These are phyloP conservation scores for Puccinellia tenuiflora DNA, from an alignment of 176 grass and related monocot species.

Conservation along the genomic window DNA sequence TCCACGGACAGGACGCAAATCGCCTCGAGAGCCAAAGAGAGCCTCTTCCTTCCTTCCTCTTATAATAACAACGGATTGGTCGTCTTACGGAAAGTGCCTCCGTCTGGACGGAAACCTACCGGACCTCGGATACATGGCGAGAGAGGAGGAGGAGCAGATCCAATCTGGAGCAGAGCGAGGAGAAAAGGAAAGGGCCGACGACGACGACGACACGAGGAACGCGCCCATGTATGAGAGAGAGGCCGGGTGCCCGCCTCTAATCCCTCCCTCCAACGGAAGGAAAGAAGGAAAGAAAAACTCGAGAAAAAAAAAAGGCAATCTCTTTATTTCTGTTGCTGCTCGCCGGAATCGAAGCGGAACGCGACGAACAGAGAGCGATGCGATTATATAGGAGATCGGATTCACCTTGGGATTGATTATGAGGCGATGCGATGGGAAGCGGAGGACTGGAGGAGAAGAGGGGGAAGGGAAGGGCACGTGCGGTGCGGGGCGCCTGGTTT, in stretches of 20 bases:
- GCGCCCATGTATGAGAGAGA: neutral
- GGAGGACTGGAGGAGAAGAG: too few species aligned
- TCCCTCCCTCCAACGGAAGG: neutral
- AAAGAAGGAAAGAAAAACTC: neutral
- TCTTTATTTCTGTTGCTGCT: neutral
- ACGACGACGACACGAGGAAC: conserved; percentile 21
- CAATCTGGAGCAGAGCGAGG: conserved; percentile 12
- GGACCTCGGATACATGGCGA: neutral
- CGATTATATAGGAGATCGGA: conserved; percentile 1
- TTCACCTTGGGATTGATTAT: conserved; percentile 4
- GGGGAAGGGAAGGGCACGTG: neutral
- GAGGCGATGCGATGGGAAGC: neutral
- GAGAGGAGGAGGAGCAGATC: conserved; percentile 1
- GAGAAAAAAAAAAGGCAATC: neutral
- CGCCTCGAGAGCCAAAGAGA: neutral
- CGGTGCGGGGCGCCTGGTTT: neutral
- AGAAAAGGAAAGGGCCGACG: neutral
- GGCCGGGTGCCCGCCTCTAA: too few species aligned
- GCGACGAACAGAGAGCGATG: conserved; percentile 26
- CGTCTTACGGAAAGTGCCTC: neutral
- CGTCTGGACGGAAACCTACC: conserved; percentile 1
- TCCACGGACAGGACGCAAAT: neutral
- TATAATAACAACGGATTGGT: neutral
- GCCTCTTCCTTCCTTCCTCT: neutral
- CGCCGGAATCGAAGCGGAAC: neutral